phyloP scores from a whole-genome alignment of 2,329 filamentous ascomycete species.

The Macrophomina phaseolina region DNA sequence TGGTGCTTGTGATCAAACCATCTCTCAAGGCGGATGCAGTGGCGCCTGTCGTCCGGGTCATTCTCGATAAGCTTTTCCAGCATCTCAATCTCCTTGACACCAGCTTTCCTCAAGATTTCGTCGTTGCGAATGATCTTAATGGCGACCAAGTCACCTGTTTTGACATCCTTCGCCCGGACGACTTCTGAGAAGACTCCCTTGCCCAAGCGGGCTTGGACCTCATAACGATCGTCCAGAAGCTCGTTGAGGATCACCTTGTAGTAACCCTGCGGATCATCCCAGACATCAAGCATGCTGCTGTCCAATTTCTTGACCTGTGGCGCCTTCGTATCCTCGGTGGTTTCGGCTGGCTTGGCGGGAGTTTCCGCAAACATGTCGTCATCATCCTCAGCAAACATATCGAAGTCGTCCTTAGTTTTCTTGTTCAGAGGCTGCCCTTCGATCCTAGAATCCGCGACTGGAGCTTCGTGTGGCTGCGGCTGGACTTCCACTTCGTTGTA shows the following conservation, averaged over 20 bases:
- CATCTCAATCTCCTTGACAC: constrained; percentile 92
- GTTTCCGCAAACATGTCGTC: constrained; percentile 92
- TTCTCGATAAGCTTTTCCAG: constrained; percentile 83
- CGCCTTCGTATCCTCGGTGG: constrained; percentile 38
- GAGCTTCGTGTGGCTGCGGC: constrained; percentile 58
- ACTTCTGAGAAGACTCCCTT: constrained; percentile 97
- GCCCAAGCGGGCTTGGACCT: constrained; percentile 84
- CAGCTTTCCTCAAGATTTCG: constrained; percentile 73
- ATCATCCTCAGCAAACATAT: constrained; percentile 68
- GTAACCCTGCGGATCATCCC: constrained; percentile 93
- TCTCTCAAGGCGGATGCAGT: constrained; percentile 85
- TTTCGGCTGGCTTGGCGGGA: constrained; percentile 60
- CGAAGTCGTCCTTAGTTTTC: constrained; percentile 60
- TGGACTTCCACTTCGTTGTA: constrained; percentile 49
- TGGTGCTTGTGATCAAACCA: constrained; percentile 94
- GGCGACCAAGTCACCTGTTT: constrained; percentile 73
- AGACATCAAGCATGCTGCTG: constrained; percentile 69
- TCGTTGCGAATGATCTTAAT: constrained; percentile 99
- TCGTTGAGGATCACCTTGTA: constrained; percentile 95
- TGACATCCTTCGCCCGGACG: constrained; percentile 80
- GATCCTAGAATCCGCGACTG: constrained; percentile 50
- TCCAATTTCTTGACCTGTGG: constrained; percentile 62
- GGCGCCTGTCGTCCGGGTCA: constrained; percentile 88
- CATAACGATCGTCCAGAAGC: constrained; percentile 85
- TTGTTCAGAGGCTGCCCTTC: constrained; percentile 40